A percentile compares a stretch with the other conserved stretches of the same genome.
Evolutionary conservation across 2,329 filamentous ascomycete species (phyloP).

Genomic region (Fusarium xylarioides): DNA sequence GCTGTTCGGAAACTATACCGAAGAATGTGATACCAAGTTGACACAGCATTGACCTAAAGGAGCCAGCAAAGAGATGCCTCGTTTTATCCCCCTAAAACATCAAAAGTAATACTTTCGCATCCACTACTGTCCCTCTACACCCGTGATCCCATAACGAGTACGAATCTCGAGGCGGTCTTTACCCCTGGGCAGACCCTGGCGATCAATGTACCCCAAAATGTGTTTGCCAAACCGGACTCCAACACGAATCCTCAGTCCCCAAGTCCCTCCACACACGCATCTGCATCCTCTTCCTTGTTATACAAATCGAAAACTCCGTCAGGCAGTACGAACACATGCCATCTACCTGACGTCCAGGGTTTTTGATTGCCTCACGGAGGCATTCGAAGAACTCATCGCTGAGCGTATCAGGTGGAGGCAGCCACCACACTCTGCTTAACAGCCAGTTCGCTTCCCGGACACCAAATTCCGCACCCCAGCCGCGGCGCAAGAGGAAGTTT

Average conservation of each 20-base stretch:
- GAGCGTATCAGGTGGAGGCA: neutral
- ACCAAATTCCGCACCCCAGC: neutral
- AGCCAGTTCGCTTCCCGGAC: too few species aligned
- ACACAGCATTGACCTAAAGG: neutral
- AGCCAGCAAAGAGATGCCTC: neutral
- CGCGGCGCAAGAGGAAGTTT: neutral
- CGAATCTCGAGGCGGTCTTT: neutral
- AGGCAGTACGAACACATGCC: neutral
- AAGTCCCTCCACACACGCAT: neutral
- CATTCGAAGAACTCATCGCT: neutral
- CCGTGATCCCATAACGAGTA: neutral
- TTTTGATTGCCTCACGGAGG: neutral
- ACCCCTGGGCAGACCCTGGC: too few species aligned
- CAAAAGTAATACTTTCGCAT: neutral
- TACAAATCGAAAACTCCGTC: slow-evolving; percentile 1
- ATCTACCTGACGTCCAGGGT: neutral
- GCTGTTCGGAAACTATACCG: neutral
- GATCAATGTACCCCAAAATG: neutral
- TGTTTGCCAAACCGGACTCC: neutral
- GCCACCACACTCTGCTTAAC: too few species aligned
- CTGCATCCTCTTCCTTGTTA: neutral
- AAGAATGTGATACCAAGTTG: neutral
- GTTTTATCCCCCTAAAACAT: neutral
- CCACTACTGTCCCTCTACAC: neutral
- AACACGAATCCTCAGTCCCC: neutral